Evolutionary conservation across 106 monocot genomes (phyloP).

Genomic region (Dendrobium nobile): DNA sequence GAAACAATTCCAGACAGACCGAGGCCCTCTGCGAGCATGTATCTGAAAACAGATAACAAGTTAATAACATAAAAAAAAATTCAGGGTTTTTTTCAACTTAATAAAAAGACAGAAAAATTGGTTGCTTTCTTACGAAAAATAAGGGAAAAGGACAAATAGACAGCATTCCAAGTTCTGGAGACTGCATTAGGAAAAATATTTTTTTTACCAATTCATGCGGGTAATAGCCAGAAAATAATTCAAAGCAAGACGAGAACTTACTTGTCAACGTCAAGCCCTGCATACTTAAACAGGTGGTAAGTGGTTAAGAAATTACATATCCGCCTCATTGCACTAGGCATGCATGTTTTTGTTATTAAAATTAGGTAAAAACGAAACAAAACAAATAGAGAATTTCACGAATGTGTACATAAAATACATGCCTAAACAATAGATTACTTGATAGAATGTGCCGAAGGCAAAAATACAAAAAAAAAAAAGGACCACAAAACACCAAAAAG

Average conservation of each 20-base stretch:
- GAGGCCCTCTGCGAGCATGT: slow-evolving; percentile 95
- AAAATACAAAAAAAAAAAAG: neutral
- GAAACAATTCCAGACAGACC: slow-evolving; percentile 98
- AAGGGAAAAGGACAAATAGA: slow-evolving; percentile 97
- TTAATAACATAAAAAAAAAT: neutral
- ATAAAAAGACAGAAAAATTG: neutral
- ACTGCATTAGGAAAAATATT: slow-evolving; percentile 29
- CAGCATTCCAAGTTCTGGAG: slow-evolving; percentile 98
- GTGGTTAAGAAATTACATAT: slow-evolving; percentile 64
- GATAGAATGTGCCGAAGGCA: neutral
- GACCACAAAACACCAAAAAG: neutral
- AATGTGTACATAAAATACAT: neutral
- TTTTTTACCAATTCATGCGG: neutral
- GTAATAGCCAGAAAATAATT: slow-evolving; percentile 6
- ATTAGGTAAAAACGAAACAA: neutral
- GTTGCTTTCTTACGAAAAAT: slow-evolving; percentile 78
- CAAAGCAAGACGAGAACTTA: slow-evolving; percentile 29
- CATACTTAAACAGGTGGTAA: slow-evolving; percentile 94
- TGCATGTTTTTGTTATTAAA: neutral
- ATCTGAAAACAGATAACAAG: slow-evolving; percentile 37
- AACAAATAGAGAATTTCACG: neutral
- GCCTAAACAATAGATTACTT: neutral
- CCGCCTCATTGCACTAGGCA: neutral
- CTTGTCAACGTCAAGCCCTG: slow-evolving; percentile 88
- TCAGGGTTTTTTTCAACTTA: neutral